These are phyloP conservation scores for Catharanthus roseus DNA, from an alignment of 257 asterid genomes.

Conservation along the genomic window DNA sequence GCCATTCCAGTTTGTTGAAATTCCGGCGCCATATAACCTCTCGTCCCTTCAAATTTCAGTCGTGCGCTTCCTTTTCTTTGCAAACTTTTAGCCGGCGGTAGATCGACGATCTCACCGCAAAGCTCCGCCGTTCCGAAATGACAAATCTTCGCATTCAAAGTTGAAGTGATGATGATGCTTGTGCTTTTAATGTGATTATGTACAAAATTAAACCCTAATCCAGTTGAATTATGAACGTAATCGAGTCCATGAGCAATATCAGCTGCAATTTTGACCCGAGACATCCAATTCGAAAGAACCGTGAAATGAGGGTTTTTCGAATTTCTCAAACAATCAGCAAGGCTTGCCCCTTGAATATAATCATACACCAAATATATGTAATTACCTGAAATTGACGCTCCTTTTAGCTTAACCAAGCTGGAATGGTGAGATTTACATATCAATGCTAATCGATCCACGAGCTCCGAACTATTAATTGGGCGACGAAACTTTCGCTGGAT, in stretches of 20 bases:
- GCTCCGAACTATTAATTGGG: conserved; percentile 44
- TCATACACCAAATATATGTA: conserved; percentile 68
- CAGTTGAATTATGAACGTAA: conserved; percentile 77
- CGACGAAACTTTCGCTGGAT: conserved; percentile 72
- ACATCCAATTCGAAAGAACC: conserved; percentile 62
- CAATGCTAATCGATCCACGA: conserved; percentile 47
- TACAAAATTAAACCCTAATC: conserved; percentile 66
- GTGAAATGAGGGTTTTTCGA: conserved; percentile 58
- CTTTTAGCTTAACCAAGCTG: conserved; percentile 62
- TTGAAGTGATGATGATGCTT: conserved; percentile 46
- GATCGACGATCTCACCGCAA: conserved; percentile 59
- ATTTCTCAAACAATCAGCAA: conserved; percentile 59
- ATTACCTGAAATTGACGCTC: conserved; percentile 65
- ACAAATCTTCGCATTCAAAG: conserved; percentile 58
- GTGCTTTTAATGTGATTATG: conserved; percentile 78
- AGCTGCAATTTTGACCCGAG: conserved; percentile 56
- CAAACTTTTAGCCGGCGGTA: conserved; percentile 16
- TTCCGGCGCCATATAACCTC: conserved; percentile 97
- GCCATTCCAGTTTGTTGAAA: conserved; percentile 56
- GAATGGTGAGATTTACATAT: conserved; percentile 79
- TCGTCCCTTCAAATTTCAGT: conserved; percentile 66
- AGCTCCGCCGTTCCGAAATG: conserved; percentile 93
- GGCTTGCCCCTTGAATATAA: conserved; percentile 54
- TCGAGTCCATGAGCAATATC: conserved; percentile 87
- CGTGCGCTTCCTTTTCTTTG: conserved; percentile 37